phyloP scores from a whole-genome alignment of 345 rosid species.

The Linum usitatissimum region DNA sequence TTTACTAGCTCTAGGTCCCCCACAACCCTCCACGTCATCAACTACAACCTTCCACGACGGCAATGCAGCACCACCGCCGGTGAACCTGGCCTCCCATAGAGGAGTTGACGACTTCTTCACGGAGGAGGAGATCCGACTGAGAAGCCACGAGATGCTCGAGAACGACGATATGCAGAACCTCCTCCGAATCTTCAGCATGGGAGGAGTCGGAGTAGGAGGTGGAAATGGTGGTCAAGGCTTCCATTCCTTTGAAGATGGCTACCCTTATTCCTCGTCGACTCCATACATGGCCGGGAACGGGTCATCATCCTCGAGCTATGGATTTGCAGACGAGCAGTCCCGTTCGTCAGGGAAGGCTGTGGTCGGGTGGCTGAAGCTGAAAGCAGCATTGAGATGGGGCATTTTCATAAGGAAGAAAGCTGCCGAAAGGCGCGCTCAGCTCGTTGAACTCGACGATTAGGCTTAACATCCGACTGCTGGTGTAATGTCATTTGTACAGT shows the following conservation, averaged over 20 bases:
- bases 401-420: conserved; percentile 10
- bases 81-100: conserved; percentile 30
- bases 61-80: conserved; percentile 14
- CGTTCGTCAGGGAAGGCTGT: conserved; percentile 15
- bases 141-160: conserved; percentile 28
- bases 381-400: conserved; percentile 9
- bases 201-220: conserved; percentile 1
- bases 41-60: conserved; percentile 26
- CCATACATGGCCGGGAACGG: conserved; percentile 3
- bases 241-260: conserved; percentile 16
- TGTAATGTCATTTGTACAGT: neutral
- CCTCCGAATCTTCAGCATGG: conserved; percentile 22
- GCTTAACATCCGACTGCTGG: no score
- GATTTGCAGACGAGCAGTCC: conserved; percentile 19
- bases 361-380: conserved; percentile 10
- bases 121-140: conserved; percentile 21
- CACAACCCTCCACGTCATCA: conserved; percentile 27
- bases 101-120: conserved; percentile 17
- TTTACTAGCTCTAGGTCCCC: conserved; percentile 28
- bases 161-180: conserved; percentile 25
- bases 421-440: conserved; percentile 10
- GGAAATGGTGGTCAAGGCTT: conserved; percentile 2
- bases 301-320: conserved; percentile 9
- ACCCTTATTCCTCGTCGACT: conserved; percentile 2
- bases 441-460: conserved; percentile 16